Evolutionary conservation across 75 land plant species (phyloP).

Genomic region (Sequoiadendron giganteum): DNA sequence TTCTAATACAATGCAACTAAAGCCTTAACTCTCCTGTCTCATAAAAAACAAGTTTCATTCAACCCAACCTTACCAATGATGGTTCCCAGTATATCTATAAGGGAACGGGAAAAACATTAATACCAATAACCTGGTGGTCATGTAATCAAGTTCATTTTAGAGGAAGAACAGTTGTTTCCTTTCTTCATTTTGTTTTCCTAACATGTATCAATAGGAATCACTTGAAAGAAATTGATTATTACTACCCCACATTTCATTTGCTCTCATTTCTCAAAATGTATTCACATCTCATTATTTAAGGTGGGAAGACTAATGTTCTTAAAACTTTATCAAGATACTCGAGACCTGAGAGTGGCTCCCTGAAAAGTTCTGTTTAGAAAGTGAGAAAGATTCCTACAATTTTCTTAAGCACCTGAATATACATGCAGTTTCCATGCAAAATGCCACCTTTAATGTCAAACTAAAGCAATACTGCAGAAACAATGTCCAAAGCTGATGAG

Average conservation of each 20-base stretch:
- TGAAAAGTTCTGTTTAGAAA: not conserved
- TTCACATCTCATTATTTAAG: not conserved
- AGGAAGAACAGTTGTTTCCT: not conserved
- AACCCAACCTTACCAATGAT: not conserved
- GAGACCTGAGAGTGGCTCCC: too few species aligned
- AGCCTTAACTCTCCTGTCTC: not conserved
- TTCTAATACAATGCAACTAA: not conserved
- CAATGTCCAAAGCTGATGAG: not conserved
- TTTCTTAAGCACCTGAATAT: not conserved
- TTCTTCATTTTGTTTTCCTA: too few species aligned
- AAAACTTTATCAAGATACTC: too few species aligned
- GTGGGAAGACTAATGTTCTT: not conserved
- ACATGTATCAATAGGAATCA: not conserved
- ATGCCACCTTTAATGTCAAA: not conserved
- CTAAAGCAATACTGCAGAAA: not conserved
- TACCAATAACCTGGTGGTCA: not conserved
- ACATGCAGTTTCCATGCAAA: not conserved
- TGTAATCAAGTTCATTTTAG: not conserved
- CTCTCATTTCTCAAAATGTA: not conserved
- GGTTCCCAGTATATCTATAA: not conserved
- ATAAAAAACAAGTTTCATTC: not conserved
- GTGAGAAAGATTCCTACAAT: not conserved
- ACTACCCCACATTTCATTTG: not conserved
- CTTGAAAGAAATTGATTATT: not conserved
- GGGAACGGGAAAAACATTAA: not conserved